Evolutionary conservation across 306 rosid species (phyloP), one percentile per base, ranked within the genome.

Genomic region (Cucumis hystrix): DNA sequence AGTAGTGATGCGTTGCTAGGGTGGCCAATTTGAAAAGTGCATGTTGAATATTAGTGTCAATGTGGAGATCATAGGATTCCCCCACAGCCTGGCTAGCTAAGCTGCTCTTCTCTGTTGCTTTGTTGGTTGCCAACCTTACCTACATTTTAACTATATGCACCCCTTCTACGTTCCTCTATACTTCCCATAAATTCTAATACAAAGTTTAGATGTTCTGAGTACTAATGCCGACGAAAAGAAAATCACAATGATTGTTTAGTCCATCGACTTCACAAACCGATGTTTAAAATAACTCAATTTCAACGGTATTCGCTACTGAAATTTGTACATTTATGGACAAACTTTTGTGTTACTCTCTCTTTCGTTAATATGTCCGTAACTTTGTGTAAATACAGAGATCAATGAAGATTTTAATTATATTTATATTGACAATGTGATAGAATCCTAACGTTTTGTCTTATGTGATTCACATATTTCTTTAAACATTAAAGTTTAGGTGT

Each of bases 211-310:
- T 47, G 4, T 11, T 47, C 3, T 5, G 16, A 40, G 43, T 40
- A 6, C 9, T 5, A 0, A 14, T 0, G 6, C 12, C 16, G 3
- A 30, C 33, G 33, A 3, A 30, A 30, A 30, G 0, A 30, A 30
- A 30, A 30, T 30, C 33, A 3, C 4, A 30, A 3, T 2, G 33
- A 30, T 3, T 30, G 33, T 30, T 30, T 30, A 30, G 2, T 30
- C 2, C 33, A 30, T 30, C 4, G 33, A 30, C 33, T 30, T 30
- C 33, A 2, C 1, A 30, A 30, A 30, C 4, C 4, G 33, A 30
- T 30, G 33, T 23, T 30, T 30, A 30, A 30, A 30, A 30, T 2
- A 30, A 30, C 33, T 30, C 33, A 30, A 2, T 3, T 30, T 30
- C 2, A 30, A 30, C 33, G 1, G 33, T 30, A 3, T 30, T 30